These are phyloP conservation scores for Candida chilensis DNA, from an alignment of 805 yeast species.

Conservation along the genomic window DNA sequence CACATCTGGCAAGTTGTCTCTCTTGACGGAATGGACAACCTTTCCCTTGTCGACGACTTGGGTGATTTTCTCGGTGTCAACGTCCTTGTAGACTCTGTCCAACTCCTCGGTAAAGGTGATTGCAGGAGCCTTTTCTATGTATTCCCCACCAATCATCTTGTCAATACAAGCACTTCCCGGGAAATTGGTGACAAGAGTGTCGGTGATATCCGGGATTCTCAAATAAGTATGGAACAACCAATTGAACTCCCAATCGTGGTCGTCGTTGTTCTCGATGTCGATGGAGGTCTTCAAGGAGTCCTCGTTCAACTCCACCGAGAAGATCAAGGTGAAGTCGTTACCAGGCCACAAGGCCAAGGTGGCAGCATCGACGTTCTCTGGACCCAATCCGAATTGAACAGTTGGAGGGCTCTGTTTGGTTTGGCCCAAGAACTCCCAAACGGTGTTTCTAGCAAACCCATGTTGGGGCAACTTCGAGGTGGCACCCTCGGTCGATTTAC, in stretches of 20 bases:
- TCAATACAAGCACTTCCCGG: constrained; percentile 68
- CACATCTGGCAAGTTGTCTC: constrained; percentile 53
- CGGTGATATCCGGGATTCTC: constrained; percentile 67
- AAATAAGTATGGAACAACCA: constrained; percentile 94
- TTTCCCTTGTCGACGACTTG: constrained; percentile 67
- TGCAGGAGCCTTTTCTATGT: constrained; percentile 68
- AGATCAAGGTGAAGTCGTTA: constrained; percentile 71
- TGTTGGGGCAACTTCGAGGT: constrained; percentile 81
- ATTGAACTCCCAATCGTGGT: constrained; percentile 68
- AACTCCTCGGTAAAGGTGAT: constrained; percentile 67
- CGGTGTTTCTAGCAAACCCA: constrained; percentile 86
- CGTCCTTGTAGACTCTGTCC: constrained; percentile 73
- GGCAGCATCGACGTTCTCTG: constrained; percentile 67
- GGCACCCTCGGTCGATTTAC: constrained; percentile 54
- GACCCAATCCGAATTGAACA: constrained; percentile 85
- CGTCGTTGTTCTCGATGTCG: constrained; percentile 68
- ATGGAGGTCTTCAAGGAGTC: constrained; percentile 58
- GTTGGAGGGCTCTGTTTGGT: constrained; percentile 61
- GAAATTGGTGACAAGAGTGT: constrained; percentile 68
- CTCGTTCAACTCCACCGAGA: constrained; percentile 53
- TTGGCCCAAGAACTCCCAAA: constrained; percentile 94
- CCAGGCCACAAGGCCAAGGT: constrained; percentile 45
- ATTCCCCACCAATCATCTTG: constrained; percentile 57
- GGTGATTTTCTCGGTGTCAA: constrained; percentile 42
- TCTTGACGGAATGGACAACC: constrained; percentile 58